A percentile compares a stretch with the other conserved stretches of the same genome.
phyloP scores from a whole-genome alignment of 192 early-diverging fungal genomes.

The Entomortierella chlamydospora region DNA sequence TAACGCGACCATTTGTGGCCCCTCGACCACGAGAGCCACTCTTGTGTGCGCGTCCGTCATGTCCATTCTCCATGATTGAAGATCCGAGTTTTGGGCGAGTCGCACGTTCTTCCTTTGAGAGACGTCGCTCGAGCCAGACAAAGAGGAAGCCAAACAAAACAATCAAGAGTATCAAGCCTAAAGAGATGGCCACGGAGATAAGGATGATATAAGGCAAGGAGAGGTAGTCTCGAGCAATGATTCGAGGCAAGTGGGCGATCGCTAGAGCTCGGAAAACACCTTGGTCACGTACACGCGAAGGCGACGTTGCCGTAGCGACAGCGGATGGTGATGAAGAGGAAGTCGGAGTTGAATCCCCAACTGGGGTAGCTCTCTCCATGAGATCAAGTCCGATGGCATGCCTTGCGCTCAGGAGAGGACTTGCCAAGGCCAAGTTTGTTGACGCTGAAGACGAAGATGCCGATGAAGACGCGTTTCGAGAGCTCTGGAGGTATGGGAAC shows the following conservation, averaged over 20 bases:
- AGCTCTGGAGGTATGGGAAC: slow-evolving; percentile 58
- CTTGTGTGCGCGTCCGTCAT: neutral
- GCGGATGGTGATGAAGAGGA: too few species aligned
- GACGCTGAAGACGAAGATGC: neutral
- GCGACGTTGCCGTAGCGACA: neutral
- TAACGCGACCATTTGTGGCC: too few species aligned
- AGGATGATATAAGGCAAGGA: slow-evolving; percentile 73
- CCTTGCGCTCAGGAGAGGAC: neutral
- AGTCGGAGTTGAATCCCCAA: too few species aligned
- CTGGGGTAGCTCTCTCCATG: neutral
- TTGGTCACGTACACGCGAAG: slow-evolving; percentile 29
- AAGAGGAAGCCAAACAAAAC: slow-evolving; percentile 69
- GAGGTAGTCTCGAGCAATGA: slow-evolving; percentile 40
- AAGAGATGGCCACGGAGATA: slow-evolving; percentile 75
- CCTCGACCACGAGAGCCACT: neutral
- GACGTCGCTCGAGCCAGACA: slow-evolving; percentile 31
- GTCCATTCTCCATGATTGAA: slow-evolving; percentile 32
- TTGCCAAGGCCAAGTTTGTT: neutral
- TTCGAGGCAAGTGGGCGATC: slow-evolving; percentile 39
- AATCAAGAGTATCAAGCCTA: slow-evolving; percentile 72
- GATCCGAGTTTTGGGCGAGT: slow-evolving; percentile 16
- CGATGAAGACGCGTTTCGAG: slow-evolving; percentile 22
- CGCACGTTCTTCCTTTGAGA: neutral
- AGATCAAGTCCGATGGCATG: neutral
- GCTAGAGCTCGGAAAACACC: slow-evolving; percentile 40